Base-by-base conservation (phyloP, 1,139 yeast genomes). In the Yamadazyma epiphylla region DNA sequence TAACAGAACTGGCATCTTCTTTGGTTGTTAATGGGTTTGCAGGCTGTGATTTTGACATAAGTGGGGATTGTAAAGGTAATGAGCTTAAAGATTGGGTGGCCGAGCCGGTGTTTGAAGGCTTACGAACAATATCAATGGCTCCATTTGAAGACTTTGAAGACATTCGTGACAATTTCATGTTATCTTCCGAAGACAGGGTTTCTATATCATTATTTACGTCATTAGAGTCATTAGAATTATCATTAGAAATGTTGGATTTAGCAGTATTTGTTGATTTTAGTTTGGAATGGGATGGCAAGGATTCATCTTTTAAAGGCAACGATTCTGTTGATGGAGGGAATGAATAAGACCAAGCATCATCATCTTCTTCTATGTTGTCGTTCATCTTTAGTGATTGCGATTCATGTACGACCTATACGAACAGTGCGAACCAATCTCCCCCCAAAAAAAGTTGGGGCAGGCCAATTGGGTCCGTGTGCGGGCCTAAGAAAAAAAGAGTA, bases 21-120 rank as follows among this genome's bases (percentile, higher is more conserved):
- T 53, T 68, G 0, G 84, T 77, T 2, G 80, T 74, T 28, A 64
- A 70, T 0, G 85, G 83, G 37, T 70, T 60, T 0, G 83, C 82
- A 0, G 82, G 82, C 0, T 66, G 51, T 3, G 80, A 60, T 42
- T 76, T 76, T 25, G 49, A 54, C 26, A 58, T 32, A 33, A 63
- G 61, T 8, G 69, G 62, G 4, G 69, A 58, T 36, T 61, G 68
- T 11, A 66, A 46, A 4, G 63, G 51, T 10, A 47, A 32, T 3
- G 66, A 32, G 22, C 23, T 31, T 9, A 32, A 16, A 2, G 39
- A 36, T 14, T 35, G 39, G 2, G 34, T 13, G 9, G 30, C 35
- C 2, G 39, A 32, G 3, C 28, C 28, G 26, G 19, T 27, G 15
- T 14, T 4, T 5, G n/a, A 5, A 9, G 29, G 30, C 16, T 24